phyloP scores from a whole-genome alignment of 1,139 yeast genomes.

The Sugiyamaella neomexicana region DNA sequence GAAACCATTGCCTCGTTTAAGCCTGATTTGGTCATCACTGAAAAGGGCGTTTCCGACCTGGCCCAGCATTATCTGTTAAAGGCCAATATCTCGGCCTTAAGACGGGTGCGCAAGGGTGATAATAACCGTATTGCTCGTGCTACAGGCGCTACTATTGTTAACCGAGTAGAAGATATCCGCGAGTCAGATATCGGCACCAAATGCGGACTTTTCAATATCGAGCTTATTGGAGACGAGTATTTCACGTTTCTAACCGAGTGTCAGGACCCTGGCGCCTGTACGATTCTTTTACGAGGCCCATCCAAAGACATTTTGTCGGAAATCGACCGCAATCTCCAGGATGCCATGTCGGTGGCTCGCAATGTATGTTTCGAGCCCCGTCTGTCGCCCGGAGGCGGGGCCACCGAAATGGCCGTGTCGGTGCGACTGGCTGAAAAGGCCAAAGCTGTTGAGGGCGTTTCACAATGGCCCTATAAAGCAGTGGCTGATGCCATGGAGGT shows the following conservation, averaged over 20 bases:
- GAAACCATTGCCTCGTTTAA: slow-evolving; percentile 80
- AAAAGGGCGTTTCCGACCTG: slow-evolving; percentile 96
- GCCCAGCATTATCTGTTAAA: slow-evolving; percentile 95
- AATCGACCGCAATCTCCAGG: slow-evolving; percentile 95
- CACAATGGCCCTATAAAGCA: slow-evolving; percentile 98
- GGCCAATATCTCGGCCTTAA: slow-evolving; percentile 88
- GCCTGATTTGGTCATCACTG: slow-evolving; percentile 94
- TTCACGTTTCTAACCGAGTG: slow-evolving; percentile 84
- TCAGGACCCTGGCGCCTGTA: slow-evolving; percentile 87
- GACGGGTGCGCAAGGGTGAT: slow-evolving; percentile 95
- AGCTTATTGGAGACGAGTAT: slow-evolving; percentile 96
- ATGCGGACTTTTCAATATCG: slow-evolving; percentile 91
- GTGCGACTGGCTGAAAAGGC: slow-evolving; percentile 89
- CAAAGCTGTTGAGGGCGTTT: slow-evolving; percentile 88
- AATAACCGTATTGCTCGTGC: slow-evolving; percentile 97
- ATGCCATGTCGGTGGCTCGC: slow-evolving; percentile 97
- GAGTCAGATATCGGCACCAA: slow-evolving; percentile 85
- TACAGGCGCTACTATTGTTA: slow-evolving; percentile 96
- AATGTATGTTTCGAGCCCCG: slow-evolving; percentile 95
- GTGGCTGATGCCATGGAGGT: slow-evolving; percentile 99
- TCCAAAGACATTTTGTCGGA: slow-evolving; percentile 96
- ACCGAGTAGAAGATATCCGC: slow-evolving; percentile 90
- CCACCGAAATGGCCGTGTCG: slow-evolving; percentile 98
- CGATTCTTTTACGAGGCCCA: slow-evolving; percentile 90
- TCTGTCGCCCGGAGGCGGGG: slow-evolving; percentile 98